Evolutionary conservation across 1,284 basidiomycete genomes (phyloP).

Genomic region (Melampsora larici-populina): DNA sequence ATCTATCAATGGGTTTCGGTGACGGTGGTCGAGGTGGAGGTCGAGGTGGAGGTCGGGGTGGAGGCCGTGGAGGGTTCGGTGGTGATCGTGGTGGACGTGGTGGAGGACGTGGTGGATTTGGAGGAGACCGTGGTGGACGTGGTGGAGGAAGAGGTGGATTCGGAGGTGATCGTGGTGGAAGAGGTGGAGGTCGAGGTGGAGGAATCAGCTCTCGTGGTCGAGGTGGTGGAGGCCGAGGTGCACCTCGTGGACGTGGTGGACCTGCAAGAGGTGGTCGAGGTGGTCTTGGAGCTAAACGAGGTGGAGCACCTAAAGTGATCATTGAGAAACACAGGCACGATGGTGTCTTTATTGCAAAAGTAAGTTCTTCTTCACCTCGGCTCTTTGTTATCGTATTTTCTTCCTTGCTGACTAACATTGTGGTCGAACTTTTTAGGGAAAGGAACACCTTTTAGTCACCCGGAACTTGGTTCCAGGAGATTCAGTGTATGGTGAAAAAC

Average conservation of each 20-base stretch:
- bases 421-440: constrained; percentile 52
- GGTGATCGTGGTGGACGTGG: constrained; percentile 50
- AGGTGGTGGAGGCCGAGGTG: constrained; percentile 45
- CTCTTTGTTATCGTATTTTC: neutral
- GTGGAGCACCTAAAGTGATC: constrained; percentile 63
- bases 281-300: constrained; percentile 50
- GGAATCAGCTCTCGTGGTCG: constrained; percentile 36
- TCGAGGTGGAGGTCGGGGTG: constrained; percentile 51
- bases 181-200: constrained; percentile 51
- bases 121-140: constrained; percentile 52
- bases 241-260: constrained; percentile 20
- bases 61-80: constrained; percentile 46
- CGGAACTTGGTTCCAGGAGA: constrained; percentile 97
- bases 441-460: constrained; percentile 95
- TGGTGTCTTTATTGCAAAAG: constrained; percentile 64
- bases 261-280: constrained; percentile 20
- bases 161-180: constrained; percentile 48
- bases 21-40: constrained; percentile 45
- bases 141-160: constrained; percentile 47
- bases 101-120: constrained; percentile 50
- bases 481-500: constrained; percentile 96
- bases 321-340: constrained; percentile 93
- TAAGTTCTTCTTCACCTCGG: neutral
- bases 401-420: neutral
- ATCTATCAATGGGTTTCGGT: constrained; percentile 25